Percentiles rank a stretch among this genome's conserved stretches.
Conservation (phyloP, 23 red algal genomes). For the Gracilaria caudata region DNA sequence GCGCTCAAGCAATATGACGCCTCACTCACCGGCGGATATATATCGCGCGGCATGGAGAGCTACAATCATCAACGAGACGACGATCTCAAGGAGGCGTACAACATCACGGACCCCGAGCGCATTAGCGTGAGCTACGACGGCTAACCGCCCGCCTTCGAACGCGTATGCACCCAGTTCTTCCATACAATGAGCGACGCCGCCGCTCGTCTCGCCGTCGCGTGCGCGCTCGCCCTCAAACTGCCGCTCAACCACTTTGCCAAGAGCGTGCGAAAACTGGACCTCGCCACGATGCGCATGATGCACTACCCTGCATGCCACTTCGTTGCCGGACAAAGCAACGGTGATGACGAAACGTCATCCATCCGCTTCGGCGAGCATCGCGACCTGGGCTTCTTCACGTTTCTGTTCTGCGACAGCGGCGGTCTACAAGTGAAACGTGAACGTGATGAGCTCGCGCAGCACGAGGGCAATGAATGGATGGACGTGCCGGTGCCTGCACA, state of each 20-base stretch:
- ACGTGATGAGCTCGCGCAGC: too few species aligned
- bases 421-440: constrained; percentile 22
- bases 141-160: constrained; percentile 26
- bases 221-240: constrained; percentile 27
- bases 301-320: constrained; percentile 43
- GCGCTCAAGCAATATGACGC: too few species aligned
- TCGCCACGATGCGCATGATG: constrained; percentile 8
- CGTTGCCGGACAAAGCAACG: background rate
- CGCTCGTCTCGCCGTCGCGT: constrained; percentile 10
- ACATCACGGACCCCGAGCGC: constrained; percentile 11
- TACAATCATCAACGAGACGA: constrained; percentile 17
- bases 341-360: background rate
- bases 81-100: constrained; percentile 60
- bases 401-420: constrained; percentile 27
- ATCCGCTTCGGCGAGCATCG: constrained; percentile 54
- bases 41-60: background rate
- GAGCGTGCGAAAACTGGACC: background rate
- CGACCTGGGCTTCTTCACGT: constrained; percentile 54
- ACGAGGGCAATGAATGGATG: constrained; percentile 31
- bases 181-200: background rate
- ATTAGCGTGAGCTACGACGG: background rate
- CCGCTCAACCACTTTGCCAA: constrained; percentile 6
- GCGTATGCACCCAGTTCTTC: background rate
- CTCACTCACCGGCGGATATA: too few species aligned
- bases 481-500: constrained; percentile 21